These are phyloP conservation scores for Phyllosticta citribraziliensis DNA, from an alignment of 2,329 filamentous ascomycete genomes.

Conservation along the genomic window DNA sequence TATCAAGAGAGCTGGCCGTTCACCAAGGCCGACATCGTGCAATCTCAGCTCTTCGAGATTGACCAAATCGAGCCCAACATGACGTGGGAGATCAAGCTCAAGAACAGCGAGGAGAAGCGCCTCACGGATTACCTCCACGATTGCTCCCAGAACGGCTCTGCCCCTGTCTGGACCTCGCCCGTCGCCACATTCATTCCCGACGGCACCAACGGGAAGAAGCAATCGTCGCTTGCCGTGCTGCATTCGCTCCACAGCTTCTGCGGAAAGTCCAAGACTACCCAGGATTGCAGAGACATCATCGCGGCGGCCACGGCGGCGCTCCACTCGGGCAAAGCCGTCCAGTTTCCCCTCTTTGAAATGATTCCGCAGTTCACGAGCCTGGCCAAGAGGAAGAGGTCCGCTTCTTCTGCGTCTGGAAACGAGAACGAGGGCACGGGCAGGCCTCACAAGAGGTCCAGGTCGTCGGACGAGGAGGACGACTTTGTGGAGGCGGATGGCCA, in stretches of 20 bases:
- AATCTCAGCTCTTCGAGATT: constrained; percentile 24
- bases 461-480: background rate
- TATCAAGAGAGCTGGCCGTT: constrained; percentile 28
- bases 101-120: constrained; percentile 26
- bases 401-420: background rate
- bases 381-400: background rate
- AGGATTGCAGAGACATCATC: constrained; percentile 17
- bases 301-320: background rate
- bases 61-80: constrained; percentile 21
- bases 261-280: constrained; percentile 16
- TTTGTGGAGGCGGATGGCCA: constrained; percentile 8
- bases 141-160: constrained; percentile 15
- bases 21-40: constrained; percentile 24
- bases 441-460: background rate
- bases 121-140: constrained; percentile 20
- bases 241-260: constrained; percentile 20
- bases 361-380: background rate
- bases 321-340: background rate
- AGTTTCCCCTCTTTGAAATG: constrained; percentile 8
- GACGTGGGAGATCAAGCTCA: constrained; percentile 23
- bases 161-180: constrained; percentile 11
- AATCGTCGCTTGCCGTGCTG: constrained; percentile 25
- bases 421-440: background rate
- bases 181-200: constrained; percentile 12
- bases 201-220: constrained; percentile 18